Evolutionary conservation across 768 basidiomycete species (phyloP).

Genomic region (Psilocybe sp.): DNA sequence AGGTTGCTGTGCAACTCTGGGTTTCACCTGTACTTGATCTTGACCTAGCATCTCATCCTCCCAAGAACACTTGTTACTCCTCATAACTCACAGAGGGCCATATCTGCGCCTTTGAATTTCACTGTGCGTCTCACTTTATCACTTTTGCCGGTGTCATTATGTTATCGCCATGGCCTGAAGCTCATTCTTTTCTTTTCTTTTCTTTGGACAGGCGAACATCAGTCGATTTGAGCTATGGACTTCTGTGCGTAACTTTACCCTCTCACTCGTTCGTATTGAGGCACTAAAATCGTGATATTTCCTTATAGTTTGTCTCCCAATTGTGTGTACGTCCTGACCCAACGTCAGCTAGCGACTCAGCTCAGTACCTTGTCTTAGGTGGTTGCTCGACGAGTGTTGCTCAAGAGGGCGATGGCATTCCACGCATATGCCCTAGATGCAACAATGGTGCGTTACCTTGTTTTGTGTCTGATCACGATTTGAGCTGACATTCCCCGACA

Average conservation of each 20-base stretch:
- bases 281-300: not conserved
- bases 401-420: constrained; percentile 47
- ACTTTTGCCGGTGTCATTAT: too few relatives aligned
- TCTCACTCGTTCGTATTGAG: not conserved
- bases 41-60: too few relatives aligned
- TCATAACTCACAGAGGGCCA: too few relatives aligned
- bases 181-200: too few relatives aligned
- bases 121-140: too few relatives aligned
- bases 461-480: too few relatives aligned
- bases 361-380: constrained; percentile 32
- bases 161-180: too few relatives aligned
- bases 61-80: too few relatives aligned
- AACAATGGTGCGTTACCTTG: constrained; percentile 45
- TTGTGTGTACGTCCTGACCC: constrained; percentile 17
- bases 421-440: constrained; percentile 64
- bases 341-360: not conserved
- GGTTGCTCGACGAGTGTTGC: constrained; percentile 58
- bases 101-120: too few relatives aligned
- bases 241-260: constrained; percentile 9
- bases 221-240: constrained; percentile 4
- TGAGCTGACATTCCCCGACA: too few relatives aligned
- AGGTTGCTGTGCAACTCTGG: too few relatives aligned
- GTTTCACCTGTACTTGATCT: too few relatives aligned
- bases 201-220: not conserved
- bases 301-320: constrained; percentile 20